Conservation (phyloP, 1,284 basidiomycete genomes). For the Baeospora myosura region DNA sequence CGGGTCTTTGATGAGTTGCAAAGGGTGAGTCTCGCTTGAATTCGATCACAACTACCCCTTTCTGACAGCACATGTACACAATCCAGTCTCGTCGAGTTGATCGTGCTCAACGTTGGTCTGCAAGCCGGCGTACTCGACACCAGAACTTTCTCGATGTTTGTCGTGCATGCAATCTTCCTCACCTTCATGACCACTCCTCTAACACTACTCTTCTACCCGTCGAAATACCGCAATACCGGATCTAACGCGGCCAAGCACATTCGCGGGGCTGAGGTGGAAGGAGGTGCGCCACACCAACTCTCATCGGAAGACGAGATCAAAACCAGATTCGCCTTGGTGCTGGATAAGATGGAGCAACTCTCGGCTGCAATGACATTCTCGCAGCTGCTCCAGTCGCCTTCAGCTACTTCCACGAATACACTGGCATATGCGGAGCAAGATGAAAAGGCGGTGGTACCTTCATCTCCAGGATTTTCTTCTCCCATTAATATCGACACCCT, state of each 20-base stretch:
- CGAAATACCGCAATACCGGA: constrained; percentile 35
- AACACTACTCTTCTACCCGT: constrained; percentile 71
- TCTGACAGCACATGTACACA: neutral
- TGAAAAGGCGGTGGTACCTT: constrained; percentile 3
- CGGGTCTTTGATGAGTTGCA: constrained; percentile 90
- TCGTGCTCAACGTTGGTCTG: constrained; percentile 89
- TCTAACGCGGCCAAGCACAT: constrained; percentile 10
- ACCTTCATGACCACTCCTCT: constrained; percentile 85
- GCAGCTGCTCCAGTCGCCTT: constrained; percentile 44
- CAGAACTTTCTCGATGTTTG: constrained; percentile 81
- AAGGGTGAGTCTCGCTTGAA: constrained; percentile 52
- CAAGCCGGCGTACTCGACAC: constrained; percentile 73
- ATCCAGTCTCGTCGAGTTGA: constrained; percentile 73
- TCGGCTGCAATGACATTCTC: constrained; percentile 61
- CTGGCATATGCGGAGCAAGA: constrained; percentile 12
- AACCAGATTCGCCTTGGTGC: constrained; percentile 68
- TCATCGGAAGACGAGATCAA: constrained; percentile 34
- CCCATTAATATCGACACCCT: constrained; percentile 60
- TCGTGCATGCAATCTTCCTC: constrained; percentile 77
- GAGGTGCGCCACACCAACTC: constrained; percentile 10
- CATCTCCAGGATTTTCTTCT: constrained; percentile 3
- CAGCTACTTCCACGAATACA: constrained; percentile 15
- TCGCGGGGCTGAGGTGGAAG: constrained; percentile 15
- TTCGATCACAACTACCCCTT: constrained; percentile 3
- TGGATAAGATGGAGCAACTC: constrained; percentile 84